phyloP scores from a whole-genome alignment of 306 rosid species.

The Corylus heterophylla region DNA sequence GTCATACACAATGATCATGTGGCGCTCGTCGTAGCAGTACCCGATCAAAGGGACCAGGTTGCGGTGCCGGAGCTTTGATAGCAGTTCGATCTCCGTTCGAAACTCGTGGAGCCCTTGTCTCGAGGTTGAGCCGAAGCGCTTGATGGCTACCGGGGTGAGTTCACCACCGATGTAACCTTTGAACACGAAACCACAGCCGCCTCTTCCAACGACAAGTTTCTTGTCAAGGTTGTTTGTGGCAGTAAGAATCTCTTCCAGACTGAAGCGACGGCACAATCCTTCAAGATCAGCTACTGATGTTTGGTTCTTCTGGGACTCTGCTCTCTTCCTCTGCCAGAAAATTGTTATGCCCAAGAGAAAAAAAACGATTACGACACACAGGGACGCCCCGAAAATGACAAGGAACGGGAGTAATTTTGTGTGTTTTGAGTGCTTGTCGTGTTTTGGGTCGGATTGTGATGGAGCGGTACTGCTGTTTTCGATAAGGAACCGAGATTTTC shows the following conservation, averaged over 20 bases:
- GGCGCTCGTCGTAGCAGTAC: background rate
- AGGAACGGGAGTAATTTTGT: background rate
- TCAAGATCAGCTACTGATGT: background rate
- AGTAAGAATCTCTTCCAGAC: background rate
- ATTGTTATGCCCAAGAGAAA: background rate
- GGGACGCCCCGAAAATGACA: background rate
- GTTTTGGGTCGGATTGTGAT: no score
- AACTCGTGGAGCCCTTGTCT: background rate
- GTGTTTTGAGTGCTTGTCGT: background rate
- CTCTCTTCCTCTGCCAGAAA: background rate
- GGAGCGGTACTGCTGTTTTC: no score
- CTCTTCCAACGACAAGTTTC: slow-evolving; percentile 6
- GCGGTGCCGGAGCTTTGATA: background rate
- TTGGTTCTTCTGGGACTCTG: background rate
- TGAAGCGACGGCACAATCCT: slow-evolving; percentile 11
- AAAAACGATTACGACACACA: background rate
- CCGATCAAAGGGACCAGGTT: background rate
- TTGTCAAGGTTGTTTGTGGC: slow-evolving; percentile 14
- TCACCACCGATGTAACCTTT: slow-evolving; percentile 11
- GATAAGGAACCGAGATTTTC: no score
- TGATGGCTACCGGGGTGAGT: background rate
- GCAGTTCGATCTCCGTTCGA: background rate
- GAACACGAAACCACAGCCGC: background rate
- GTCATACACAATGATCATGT: background rate
- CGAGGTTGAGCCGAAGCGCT: background rate